Evolutionary conservation across 108 stramenopile species (phyloP), one percentile per base, ranked within the genome.

Genomic region (Cylindrotheca fusiformis): DNA sequence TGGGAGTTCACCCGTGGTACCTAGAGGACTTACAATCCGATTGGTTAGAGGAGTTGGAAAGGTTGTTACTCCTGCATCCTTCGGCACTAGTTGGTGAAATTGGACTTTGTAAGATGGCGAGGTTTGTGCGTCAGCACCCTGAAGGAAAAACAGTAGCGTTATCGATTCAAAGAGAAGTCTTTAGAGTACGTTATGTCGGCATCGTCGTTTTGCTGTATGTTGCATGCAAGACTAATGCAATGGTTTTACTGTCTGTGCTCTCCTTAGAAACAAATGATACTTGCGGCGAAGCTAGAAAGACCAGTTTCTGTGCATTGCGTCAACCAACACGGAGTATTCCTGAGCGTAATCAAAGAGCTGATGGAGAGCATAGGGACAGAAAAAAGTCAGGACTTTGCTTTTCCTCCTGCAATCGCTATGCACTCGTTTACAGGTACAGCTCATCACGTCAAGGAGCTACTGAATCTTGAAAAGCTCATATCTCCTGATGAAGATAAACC

Each of bases 1-100:
- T 91, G 30, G 87, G 87, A 25, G 56, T 91, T n/a, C 90, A 91
- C 72, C 90, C 90, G 1, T 91, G 90, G 90, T 87, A 91, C 65
- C 69, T 88, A 47, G 61, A 49, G 22, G 55, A 55, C 23, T 27
- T 59, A 0, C 54, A 51, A 27, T 30, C 45, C 6, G 47, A 56
- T 55, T 90, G 86, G 89, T 68, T 85, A 20, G n/a, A 44, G 1
- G 74, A 76, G 20, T 52, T 93, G 28, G 88, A 89, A 62, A 22
- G 33, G 8, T 68, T 69, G 3, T 45, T 93, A 6, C 58, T 72
- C 14, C 45, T 80, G 55, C 88, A 93, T 73, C 87, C 91, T 8
- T 69, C 65, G 46, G 58, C 77, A 2, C 52, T 93, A 41, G 88
- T 93, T 20, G 88, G 88, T 1, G 88, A 89, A 55, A 87, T 93